Base-by-base conservation (phyloP, 768 basidiomycete species). In the Pisolithus orientalis region DNA sequence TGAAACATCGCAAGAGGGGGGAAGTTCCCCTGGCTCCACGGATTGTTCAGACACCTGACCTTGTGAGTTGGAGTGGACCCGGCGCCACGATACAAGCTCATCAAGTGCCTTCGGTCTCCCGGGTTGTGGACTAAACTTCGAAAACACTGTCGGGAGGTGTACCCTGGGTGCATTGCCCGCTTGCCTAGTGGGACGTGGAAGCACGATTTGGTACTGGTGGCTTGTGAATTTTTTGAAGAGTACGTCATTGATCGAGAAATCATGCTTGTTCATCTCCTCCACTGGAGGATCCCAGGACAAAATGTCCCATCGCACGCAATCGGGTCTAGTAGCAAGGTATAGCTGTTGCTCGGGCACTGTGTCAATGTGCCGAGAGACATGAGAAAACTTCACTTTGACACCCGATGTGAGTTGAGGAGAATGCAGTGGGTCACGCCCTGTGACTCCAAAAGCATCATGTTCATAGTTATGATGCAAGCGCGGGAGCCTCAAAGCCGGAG, bases 281-380 rank as follows among this genome's bases (percentile, higher is more conserved):
- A 85, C 75, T 16, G 85, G 84, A 48, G 90, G 87, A 31, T 82
- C 79, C 68, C 84, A 87, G 3, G 85, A 84, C 28, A 86, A 70
- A 27, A 83, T 76, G 49, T 90, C 88, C 69, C 80, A 76, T 40
- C 84, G 79, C 28, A 78, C 60, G 27, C 67, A 72, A 31, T 48
- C 56, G 4, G 66, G 63, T 47, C 66, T 71, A 49, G 68, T 75
- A 54, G 77, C 75, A 31, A 72, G 56, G 37, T 71, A 63, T 14
- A 80, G 46, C 59, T 84, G 83, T 53, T 70, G 75, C 53, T 71
- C 77, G 39, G 71, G 66, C 13, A 85, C 59, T 8, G 74, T 67
- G 21, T 79, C 80, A 17, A 77, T 58, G 17, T 65, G 59, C 24
- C 62, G 67, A 34, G 76, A 75, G 9, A 64, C 53, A 37, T 66